Evolutionary conservation across 352 stramenopile genomes (phyloP).

Genomic region (Lagenidium giganteum): DNA sequence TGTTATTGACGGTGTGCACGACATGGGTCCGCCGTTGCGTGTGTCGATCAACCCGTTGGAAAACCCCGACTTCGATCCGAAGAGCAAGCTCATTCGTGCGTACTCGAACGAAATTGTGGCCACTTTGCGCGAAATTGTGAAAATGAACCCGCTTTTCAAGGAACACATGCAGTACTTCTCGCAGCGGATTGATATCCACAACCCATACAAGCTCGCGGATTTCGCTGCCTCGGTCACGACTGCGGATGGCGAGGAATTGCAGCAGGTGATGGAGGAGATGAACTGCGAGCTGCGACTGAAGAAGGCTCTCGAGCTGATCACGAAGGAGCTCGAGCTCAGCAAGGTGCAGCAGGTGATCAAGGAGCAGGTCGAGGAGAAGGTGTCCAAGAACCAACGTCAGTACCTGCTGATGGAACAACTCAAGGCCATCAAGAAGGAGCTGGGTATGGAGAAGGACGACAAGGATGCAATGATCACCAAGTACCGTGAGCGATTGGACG

Average conservation of each 20-base stretch:
- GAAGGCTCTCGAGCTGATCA: conserved; percentile 95
- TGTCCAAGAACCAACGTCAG: conserved; percentile 97
- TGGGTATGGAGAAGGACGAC: conserved; percentile 99
- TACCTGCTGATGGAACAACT: conserved; percentile 99
- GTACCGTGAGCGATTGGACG: conserved; percentile 87
- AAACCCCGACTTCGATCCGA: conserved; percentile 60
- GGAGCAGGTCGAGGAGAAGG: conserved; percentile 84
- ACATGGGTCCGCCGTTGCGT: conserved; percentile 51
- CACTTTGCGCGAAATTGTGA: conserved; percentile 95
- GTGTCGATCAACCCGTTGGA: conserved; percentile 72
- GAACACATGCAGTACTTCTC: conserved; percentile 98
- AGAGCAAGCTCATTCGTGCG: conserved; percentile 90
- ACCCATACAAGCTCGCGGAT: conserved; percentile 98
- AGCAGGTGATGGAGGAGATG: conserved; percentile 95
- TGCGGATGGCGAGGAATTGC: conserved; percentile 89
- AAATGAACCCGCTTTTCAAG: conserved; percentile 96
- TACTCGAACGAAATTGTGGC: conserved; percentile 98
- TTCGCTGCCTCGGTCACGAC: conserved; percentile 96
- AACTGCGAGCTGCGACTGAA: conserved; percentile 93
- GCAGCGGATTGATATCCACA: conserved; percentile 91
- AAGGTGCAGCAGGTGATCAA: conserved; percentile 98
- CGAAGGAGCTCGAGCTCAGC: conserved; percentile 94
- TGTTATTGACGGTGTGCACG: conserved; percentile 66
- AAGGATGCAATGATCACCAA: conserved; percentile 98
- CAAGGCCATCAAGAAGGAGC: conserved; percentile 99